Conservation (phyloP, 345 rosid genomes). For the Aurinia saxatilis region DNA sequence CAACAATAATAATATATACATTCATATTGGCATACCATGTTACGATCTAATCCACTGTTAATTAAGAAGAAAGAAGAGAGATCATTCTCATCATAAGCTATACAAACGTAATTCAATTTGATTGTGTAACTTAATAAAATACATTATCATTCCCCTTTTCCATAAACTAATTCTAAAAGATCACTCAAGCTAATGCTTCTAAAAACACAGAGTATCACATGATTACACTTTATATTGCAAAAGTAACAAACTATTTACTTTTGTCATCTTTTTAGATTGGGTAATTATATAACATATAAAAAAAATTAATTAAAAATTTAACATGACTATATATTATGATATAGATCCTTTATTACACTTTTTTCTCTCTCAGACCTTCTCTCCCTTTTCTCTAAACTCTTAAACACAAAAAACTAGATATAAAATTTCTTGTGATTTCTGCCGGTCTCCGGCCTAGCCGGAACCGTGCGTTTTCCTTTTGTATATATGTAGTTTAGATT, state of each 20-base stretch:
- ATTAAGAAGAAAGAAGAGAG: background rate
- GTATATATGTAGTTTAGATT: no score
- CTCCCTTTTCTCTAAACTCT: no score
- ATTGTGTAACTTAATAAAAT: background rate
- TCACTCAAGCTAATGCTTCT: slow-evolving; percentile 11
- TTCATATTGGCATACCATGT: background rate
- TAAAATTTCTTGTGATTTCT: no score
- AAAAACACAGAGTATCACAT: slow-evolving; percentile 12
- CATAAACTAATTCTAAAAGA: background rate
- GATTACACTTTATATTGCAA: slow-evolving; percentile 5
- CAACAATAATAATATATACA: no score
- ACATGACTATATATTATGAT: no score
- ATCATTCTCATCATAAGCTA: background rate
- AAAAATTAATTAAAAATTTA: no score
- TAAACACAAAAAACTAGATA: no score
- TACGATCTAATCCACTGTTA: background rate
- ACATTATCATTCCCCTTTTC: background rate
- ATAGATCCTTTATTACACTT: no score
- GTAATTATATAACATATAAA: no score
- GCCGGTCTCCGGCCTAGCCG: no score
- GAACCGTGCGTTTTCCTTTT: no score
- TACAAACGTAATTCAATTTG: background rate
- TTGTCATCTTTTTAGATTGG: background rate
- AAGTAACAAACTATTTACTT: background rate
- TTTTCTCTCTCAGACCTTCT: no score